These are phyloP conservation scores for Fraxinus cuspidata DNA, from an alignment of 257 asterid species.

Conservation along the genomic window DNA sequence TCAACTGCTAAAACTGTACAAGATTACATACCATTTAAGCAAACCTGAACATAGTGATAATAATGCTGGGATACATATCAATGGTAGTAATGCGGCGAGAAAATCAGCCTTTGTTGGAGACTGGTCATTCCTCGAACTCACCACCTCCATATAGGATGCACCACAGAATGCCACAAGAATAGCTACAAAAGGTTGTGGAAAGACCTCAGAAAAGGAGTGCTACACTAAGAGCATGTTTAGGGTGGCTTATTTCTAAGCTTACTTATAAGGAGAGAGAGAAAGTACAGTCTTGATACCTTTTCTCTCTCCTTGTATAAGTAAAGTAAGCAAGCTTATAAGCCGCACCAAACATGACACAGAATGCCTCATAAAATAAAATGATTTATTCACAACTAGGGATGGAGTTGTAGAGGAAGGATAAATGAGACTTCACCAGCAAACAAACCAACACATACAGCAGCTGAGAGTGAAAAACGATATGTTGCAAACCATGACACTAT, in stretches of 20 bases:
- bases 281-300: background rate
- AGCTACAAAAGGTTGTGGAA: conserved; percentile 47
- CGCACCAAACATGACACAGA: background rate
- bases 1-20: conserved; percentile 20
- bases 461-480: conserved; percentile 89
- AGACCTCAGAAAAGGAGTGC: conserved; percentile 30
- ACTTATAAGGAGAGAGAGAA: background rate
- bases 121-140: conserved; percentile 73
- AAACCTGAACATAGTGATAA: conserved; percentile 82
- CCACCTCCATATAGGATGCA: conserved; percentile 76
- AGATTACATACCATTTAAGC: conserved; percentile 78
- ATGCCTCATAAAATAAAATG: conserved; percentile 13
- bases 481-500: conserved; percentile 97
- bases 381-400: conserved; percentile 10
- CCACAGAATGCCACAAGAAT: conserved; percentile 91
- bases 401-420: conserved; percentile 16
- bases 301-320: too few relatives aligned
- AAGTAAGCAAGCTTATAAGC: background rate
- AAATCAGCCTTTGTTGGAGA: conserved; percentile 86
- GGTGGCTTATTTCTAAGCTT: background rate
- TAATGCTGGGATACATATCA: conserved; percentile 91
- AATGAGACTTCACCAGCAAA: conserved; percentile 67
- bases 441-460: conserved; percentile 81
- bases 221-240: conserved; percentile 2
- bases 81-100: conserved; percentile 91